These are phyloP conservation scores for Malus hybrid DNA, from an alignment of 331 rosid species.

Conservation along the genomic window DNA sequence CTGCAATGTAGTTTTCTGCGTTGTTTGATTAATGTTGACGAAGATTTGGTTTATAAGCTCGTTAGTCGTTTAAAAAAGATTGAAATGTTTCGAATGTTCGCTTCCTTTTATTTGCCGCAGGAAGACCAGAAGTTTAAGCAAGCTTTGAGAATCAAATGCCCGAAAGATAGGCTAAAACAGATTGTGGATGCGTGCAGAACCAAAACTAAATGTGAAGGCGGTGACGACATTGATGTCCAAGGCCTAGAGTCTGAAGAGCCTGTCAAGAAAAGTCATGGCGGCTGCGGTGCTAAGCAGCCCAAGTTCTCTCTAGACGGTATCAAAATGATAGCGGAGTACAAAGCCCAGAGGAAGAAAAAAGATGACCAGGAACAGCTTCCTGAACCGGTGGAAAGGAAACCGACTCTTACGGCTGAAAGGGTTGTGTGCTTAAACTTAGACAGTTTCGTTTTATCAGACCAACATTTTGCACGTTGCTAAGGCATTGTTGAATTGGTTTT, in stretches of 20 bases:
- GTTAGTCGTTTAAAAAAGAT: background rate
- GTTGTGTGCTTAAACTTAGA: constrained; percentile 18
- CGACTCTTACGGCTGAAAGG: constrained; percentile 90
- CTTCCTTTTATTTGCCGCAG: constrained; percentile 22
- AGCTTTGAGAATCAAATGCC: constrained; percentile 77
- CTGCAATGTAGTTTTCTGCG: background rate
- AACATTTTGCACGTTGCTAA: background rate
- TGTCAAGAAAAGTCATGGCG: constrained; percentile 72
- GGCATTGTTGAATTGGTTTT: background rate
- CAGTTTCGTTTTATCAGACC: background rate
- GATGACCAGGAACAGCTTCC: constrained; percentile 95
- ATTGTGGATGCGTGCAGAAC: constrained; percentile 84
- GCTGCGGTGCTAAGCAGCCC: constrained; percentile 97
- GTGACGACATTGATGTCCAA: constrained; percentile 76
- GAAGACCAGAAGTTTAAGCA: constrained; percentile 83
- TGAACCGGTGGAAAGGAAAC: constrained; percentile 93
- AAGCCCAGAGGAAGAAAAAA: constrained; percentile 75
- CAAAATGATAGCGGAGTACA: constrained; percentile 79
- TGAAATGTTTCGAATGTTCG: background rate
- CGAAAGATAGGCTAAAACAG: constrained; percentile 63
- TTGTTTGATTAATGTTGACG: background rate
- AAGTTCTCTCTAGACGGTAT: constrained; percentile 82
- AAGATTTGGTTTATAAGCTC: background rate
- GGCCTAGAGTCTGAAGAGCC: constrained; percentile 59
- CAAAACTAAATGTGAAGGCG: constrained; percentile 88